Evolutionary conservation across 352 stramenopile genomes (phyloP).

Genomic region (Thalassiosira exigua): DNA sequence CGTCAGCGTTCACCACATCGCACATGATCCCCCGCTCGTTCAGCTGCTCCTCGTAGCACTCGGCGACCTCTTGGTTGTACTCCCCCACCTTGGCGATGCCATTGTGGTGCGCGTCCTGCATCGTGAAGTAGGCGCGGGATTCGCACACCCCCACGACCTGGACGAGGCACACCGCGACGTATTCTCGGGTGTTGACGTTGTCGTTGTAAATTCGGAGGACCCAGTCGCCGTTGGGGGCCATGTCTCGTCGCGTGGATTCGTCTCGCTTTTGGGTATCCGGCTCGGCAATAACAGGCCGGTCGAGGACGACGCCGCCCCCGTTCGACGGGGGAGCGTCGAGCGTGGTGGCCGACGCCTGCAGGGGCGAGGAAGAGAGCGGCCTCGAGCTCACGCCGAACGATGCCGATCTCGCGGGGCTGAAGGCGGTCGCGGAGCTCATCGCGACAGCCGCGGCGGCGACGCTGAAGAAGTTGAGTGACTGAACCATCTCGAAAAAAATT

Average conservation of each 20-base stretch:
- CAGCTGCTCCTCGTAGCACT: constrained; percentile 40
- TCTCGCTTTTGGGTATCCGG: background rate
- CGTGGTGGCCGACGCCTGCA: background rate
- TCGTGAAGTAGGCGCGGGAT: constrained; percentile 22
- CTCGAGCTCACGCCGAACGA: background rate
- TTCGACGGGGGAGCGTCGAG: constrained; percentile 4
- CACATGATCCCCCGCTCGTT: constrained; percentile 33
- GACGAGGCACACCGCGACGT: constrained; percentile 47
- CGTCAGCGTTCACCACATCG: constrained; percentile 22
- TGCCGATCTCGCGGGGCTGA: background rate
- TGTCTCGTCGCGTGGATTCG: background rate
- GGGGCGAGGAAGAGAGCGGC: background rate
- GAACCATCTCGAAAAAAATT: constrained; percentile 25
- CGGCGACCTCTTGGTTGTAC: constrained; percentile 34
- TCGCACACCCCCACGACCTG: constrained; percentile 44
- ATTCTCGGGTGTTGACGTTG: constrained; percentile 55
- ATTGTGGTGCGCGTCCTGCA: constrained; percentile 42
- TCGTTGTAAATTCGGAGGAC: constrained; percentile 57
- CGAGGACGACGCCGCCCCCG: constrained; percentile 4
- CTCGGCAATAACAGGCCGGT: background rate
- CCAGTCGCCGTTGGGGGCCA: constrained; percentile 8
- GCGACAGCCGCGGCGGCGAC: constrained; percentile 14
- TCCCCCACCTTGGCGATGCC: constrained; percentile 40
- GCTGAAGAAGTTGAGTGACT: constrained; percentile 28
- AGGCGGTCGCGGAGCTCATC: constrained; percentile 13